These are phyloP conservation scores for Leptodermis oblonga DNA, from an alignment of 257 asterid genomes.

Conservation along the genomic window DNA sequence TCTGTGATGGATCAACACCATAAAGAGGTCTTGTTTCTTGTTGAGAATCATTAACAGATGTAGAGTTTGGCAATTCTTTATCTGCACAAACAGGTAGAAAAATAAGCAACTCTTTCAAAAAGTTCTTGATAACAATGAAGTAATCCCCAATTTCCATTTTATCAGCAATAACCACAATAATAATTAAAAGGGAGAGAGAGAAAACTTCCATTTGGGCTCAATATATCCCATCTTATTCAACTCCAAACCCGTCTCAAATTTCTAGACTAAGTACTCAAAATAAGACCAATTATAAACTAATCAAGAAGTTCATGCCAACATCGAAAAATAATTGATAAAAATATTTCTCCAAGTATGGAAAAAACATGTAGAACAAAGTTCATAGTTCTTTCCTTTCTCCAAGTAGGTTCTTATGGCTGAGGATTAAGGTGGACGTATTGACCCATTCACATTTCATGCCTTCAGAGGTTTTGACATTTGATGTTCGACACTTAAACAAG, in stretches of 20 bases:
- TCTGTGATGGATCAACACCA: constrained; percentile 51
- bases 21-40: constrained; percentile 43
- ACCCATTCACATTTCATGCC: not conserved
- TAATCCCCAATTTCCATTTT: not conserved
- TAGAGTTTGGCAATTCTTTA: constrained; percentile 40
- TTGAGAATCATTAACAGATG: constrained; percentile 40
- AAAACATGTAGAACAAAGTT: not conserved
- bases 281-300: not conserved
- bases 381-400: not conserved
- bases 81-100: constrained; percentile 35
- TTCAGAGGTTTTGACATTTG: not conserved
- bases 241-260: not conserved
- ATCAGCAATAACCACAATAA: not conserved
- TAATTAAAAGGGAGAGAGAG: too few relatives aligned
- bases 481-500: not conserved
- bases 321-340: not conserved
- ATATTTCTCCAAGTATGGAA: not conserved
- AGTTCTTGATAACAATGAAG: not conserved
- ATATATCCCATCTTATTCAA: not conserved
- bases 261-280: constrained; percentile 2
- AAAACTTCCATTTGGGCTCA: not conserved
- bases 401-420: not conserved
- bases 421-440: not conserved
- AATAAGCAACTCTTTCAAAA: constrained; percentile 3
- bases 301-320: not conserved